Evolutionary conservation across 2,329 filamentous ascomycete species (phyloP).

Genomic region (Cladosporium sp.): DNA sequence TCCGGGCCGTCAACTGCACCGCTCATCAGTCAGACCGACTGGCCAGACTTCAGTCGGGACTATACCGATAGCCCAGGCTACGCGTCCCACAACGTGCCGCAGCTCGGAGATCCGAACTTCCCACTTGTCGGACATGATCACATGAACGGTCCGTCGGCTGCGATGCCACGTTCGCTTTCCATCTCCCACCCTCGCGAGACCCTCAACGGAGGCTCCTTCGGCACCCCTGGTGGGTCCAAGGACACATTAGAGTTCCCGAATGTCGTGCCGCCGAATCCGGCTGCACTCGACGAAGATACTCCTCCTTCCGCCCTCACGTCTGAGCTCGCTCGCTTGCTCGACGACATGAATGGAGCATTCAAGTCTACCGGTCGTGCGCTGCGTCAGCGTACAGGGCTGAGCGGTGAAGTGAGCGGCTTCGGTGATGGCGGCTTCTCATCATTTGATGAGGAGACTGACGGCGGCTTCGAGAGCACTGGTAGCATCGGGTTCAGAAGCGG

Average conservation of each 20-base stretch:
- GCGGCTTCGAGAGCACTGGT: conserved; percentile 19
- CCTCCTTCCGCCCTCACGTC: conserved; percentile 30
- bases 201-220: conserved; percentile 8
- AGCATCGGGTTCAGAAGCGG: conserved; percentile 18
- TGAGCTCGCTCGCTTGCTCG: conserved; percentile 34
- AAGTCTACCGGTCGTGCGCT: conserved; percentile 18
- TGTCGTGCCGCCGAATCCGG: conserved; percentile 32
- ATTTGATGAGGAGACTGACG: conserved; percentile 21
- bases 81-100: conserved; percentile 18
- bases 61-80: conserved; percentile 21
- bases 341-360: conserved; percentile 25
- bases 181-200: conserved; percentile 2
- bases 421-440: conserved; percentile 16
- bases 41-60: conserved; percentile 24
- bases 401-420: conserved; percentile 21
- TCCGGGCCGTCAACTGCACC: not conserved
- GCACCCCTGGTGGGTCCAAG: conserved; percentile 20
- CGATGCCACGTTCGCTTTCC: conserved; percentile 21
- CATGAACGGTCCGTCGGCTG: conserved; percentile 20
- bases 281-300: conserved; percentile 33
- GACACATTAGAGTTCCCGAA: conserved; percentile 31
- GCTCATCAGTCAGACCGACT: conserved; percentile 20
- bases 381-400: conserved; percentile 6
- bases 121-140: conserved; percentile 20
- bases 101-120: conserved; percentile 22